Conservation (phyloP, 2,329 filamentous ascomycete genomes). For the Diaporthe longicolla region DNA sequence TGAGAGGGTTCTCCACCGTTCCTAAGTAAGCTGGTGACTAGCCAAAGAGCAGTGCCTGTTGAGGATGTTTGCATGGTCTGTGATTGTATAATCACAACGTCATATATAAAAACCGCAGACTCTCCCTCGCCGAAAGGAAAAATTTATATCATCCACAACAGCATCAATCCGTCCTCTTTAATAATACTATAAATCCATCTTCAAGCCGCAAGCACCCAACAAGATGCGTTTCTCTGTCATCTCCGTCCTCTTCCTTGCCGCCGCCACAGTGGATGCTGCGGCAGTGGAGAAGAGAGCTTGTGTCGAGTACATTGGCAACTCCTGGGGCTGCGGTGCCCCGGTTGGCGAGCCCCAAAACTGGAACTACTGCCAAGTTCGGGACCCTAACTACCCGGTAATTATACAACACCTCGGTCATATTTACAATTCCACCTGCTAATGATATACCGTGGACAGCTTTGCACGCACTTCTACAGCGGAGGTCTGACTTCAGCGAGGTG, state of each 20-base stretch:
- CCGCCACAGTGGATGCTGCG: neutral
- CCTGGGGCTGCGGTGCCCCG: neutral
- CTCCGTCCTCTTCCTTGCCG: neutral
- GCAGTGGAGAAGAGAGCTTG: slow-evolving; percentile 15
- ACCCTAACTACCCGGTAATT: slow-evolving; percentile 14
- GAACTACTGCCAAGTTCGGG: neutral
- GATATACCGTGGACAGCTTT: neutral
- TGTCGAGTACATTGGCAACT: slow-evolving; percentile 10
- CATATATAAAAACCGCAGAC: neutral
- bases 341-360: neutral
- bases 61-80: neutral
- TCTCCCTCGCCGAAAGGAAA: neutral
- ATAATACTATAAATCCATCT: neutral
- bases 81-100: too few relatives aligned
- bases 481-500: neutral
- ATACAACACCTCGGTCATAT: neutral
- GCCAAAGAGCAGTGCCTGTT: neutral
- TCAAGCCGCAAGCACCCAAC: neutral
- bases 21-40: neutral
- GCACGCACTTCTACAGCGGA: neutral
- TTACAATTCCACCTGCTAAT: neutral
- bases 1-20: neutral
- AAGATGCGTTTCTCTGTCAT: slow-evolving; percentile 3
- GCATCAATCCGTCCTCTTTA: neutral
- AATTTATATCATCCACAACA: neutral